phyloP scores from a whole-genome alignment of 2,329 filamentous ascomycete genomes.

The Aspergillus novoparasiticus region DNA sequence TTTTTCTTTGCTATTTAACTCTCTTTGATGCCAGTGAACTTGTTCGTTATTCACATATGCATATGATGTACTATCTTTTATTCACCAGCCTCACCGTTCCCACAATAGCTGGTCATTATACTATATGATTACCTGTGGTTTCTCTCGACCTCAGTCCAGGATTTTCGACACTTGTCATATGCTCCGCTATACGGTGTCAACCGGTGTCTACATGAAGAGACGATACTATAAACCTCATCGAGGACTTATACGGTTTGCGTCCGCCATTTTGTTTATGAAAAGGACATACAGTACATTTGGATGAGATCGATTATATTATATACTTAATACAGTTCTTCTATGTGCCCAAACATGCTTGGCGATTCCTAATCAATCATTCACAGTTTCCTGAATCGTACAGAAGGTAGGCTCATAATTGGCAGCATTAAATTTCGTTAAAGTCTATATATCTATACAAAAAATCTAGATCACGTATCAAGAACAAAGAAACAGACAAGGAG shows the following conservation, averaged over 20 bases:
- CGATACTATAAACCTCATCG: not conserved
- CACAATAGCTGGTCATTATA: not conserved
- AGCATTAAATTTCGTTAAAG: constrained; percentile 5
- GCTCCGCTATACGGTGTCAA: not conserved
- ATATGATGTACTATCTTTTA: not conserved
- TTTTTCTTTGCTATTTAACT: not conserved
- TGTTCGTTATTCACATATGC: not conserved
- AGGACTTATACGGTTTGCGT: not conserved
- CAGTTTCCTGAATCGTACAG: not conserved
- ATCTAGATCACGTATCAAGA: not conserved
- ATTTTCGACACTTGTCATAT: not conserved
- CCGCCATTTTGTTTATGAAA: not conserved
- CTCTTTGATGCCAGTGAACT: not conserved
- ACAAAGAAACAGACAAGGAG: not conserved
- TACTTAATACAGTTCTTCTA: not conserved
- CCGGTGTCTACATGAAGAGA: constrained; percentile 7
- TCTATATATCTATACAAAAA: constrained; percentile 8
- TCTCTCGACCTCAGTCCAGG: not conserved
- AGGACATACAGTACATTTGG: not conserved
- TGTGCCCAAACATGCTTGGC: not conserved
- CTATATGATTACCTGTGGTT: not conserved
- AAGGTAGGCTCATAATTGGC: not conserved
- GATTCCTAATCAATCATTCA: not conserved
- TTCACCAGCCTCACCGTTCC: not conserved
- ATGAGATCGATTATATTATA: not conserved